These are phyloP conservation scores for Phytopythium chamaehyphon DNA, from an alignment of 352 stramenopile genomes.

Conservation along the genomic window DNA sequence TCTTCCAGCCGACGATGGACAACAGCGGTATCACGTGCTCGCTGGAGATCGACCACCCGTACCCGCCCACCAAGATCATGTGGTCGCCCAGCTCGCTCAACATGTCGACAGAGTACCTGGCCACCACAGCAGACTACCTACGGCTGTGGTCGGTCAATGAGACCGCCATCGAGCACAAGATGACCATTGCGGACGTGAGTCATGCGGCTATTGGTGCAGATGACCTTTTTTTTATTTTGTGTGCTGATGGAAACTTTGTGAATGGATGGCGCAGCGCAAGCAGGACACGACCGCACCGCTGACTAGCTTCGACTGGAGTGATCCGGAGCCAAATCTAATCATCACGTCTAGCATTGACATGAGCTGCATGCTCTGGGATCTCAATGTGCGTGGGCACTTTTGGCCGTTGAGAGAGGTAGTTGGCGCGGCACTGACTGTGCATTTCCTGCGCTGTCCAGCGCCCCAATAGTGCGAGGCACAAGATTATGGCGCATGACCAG, in stretches of 20 bases:
- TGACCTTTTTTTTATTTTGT: neutral
- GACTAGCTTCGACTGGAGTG: conserved; percentile 99
- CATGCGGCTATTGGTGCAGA: neutral
- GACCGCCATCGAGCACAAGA: conserved; percentile 68
- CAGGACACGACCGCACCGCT: conserved; percentile 94
- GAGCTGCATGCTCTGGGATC: conserved; percentile 99
- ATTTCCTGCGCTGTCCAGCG: conserved; percentile 33
- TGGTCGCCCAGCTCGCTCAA: conserved; percentile 63
- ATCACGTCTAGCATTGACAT: conserved; percentile 97
- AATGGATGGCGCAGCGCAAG: conserved; percentile 18
- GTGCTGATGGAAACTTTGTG: neutral
- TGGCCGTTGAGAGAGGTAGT: too few species aligned
- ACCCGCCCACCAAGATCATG: conserved; percentile 86
- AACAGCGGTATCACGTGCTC: conserved; percentile 53
- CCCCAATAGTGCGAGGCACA: conserved; percentile 70
- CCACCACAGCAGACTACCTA: conserved; percentile 82
- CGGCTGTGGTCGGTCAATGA: conserved; percentile 74
- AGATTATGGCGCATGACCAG: conserved; percentile 98
- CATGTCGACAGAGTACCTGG: conserved; percentile 61
- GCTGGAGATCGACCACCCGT: conserved; percentile 80
- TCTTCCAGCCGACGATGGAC: conserved; percentile 53
- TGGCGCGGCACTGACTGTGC: too few species aligned
- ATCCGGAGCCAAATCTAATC: conserved; percentile 93
- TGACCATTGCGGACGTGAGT: conserved; percentile 66
- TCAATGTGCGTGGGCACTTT: conserved; percentile 76